These are phyloP conservation scores for Lactarius vividus DNA, from an alignment of 768 basidiomycete genomes.

Conservation along the genomic window DNA sequence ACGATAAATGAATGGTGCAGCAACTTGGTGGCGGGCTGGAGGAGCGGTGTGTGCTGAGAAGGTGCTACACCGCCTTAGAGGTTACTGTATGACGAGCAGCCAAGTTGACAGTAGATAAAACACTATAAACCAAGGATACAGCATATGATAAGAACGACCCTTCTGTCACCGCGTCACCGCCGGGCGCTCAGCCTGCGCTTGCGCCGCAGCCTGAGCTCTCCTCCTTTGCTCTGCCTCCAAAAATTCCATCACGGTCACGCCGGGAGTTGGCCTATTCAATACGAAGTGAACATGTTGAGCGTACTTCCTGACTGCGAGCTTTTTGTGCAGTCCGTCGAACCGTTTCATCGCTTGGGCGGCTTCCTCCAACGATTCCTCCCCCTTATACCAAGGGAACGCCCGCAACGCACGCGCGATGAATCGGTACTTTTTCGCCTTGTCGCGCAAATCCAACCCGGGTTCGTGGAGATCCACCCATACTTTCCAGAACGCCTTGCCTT, in stretches of 20 bases:
- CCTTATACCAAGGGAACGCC: conserved; percentile 4
- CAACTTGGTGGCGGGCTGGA: neutral
- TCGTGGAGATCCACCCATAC: conserved; percentile 2
- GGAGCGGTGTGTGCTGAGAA: neutral
- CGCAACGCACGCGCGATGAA: neutral
- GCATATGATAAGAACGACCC: neutral
- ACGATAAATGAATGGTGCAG: neutral
- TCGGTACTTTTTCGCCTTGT: neutral
- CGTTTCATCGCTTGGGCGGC: neutral
- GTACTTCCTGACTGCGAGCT: neutral
- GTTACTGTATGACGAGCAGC: neutral
- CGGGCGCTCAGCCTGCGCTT: neutral
- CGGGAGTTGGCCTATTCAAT: neutral
- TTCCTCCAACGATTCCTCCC: conserved; percentile 1
- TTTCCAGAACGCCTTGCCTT: conserved; percentile 1
- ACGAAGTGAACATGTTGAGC: neutral
- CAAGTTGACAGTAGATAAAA: neutral
- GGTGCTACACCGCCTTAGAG: neutral
- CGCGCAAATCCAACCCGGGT: neutral
- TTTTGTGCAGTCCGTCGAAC: neutral
- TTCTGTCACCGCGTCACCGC: neutral
- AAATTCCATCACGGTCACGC: neutral
- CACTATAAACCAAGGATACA: neutral
- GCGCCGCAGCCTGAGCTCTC: neutral
- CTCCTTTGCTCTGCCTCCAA: neutral